phyloP scores from a whole-genome alignment of 1,139 yeast species.

The Kodamaea anthophila region DNA sequence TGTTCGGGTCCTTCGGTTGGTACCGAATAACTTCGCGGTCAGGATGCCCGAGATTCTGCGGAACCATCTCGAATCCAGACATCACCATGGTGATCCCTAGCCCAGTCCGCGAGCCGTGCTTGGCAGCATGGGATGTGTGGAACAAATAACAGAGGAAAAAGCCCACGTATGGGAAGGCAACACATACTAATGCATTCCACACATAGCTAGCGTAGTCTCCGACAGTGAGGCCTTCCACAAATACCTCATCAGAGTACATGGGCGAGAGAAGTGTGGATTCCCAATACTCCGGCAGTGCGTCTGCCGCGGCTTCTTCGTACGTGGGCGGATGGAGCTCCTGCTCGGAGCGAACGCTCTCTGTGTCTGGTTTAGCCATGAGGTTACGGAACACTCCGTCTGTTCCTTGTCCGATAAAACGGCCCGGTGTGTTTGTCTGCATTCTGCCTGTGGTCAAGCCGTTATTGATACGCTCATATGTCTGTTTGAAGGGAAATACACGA shows the following conservation, averaged over 20 bases:
- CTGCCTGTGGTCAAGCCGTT: conserved; percentile 42
- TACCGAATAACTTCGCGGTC: conserved; percentile 34
- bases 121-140: conserved; percentile 96
- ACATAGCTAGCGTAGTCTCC: conserved; percentile 81
- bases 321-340: conserved; percentile 70
- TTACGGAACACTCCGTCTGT: conserved; percentile 93
- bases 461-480: conserved; percentile 40
- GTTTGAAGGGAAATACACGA: conserved; percentile 34
- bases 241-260: conserved; percentile 80
- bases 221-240: conserved; percentile 95
- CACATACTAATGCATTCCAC: conserved; percentile 85
- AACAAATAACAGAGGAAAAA: conserved; percentile 82
- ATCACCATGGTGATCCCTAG: conserved; percentile 79
- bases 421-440: conserved; percentile 40
- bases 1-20: conserved; percentile 53
- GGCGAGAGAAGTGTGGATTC: conserved; percentile 83
- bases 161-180: conserved; percentile 91
- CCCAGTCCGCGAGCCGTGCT: conserved; percentile 92
- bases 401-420: conserved; percentile 47
- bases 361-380: conserved; percentile 78
- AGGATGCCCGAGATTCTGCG: conserved; percentile 46
- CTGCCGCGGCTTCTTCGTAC: conserved; percentile 93
- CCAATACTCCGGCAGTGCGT: conserved; percentile 95
- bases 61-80: conserved; percentile 69
- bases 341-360: conserved; percentile 34